phyloP scores from a whole-genome alignment of 1,139 yeast genomes.

The Taphrina flavorubra region DNA sequence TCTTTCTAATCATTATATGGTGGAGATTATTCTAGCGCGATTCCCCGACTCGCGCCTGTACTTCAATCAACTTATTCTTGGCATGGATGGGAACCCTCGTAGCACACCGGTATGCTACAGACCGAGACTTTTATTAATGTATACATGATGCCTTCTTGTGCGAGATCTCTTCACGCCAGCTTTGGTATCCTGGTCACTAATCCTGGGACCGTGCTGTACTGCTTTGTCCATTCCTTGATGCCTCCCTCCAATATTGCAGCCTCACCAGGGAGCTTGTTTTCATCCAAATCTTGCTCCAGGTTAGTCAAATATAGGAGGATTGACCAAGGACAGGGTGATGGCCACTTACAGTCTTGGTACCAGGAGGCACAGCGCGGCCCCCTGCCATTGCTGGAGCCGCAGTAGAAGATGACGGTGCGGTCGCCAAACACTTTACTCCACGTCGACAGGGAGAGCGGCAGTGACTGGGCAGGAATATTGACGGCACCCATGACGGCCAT shows the following conservation, averaged over 20 bases:
- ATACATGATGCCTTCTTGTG: background rate
- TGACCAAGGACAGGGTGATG: background rate
- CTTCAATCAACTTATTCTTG: no score
- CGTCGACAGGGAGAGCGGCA: slow-evolving; percentile 20
- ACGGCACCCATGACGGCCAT: slow-evolving; percentile 18
- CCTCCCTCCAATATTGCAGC: slow-evolving; percentile 36
- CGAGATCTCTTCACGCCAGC: background rate
- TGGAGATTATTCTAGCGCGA: slow-evolving; percentile 49
- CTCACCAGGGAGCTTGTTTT: slow-evolving; percentile 29
- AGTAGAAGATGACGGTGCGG: slow-evolving; percentile 35
- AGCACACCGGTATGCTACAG: no score
- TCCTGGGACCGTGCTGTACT: background rate
- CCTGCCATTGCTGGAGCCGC: slow-evolving; percentile 17
- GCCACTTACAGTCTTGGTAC: slow-evolving; percentile 30
- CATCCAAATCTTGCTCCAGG: slow-evolving; percentile 6
- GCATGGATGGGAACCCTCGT: no score
- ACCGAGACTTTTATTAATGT: background rate
- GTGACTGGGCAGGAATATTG: slow-evolving; percentile 34
- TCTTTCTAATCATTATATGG: slow-evolving; percentile 80
- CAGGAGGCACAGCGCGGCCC: slow-evolving; percentile 37
- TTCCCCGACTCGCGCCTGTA: no score
- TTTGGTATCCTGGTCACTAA: slow-evolving; percentile 9
- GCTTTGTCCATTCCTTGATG: slow-evolving; percentile 28
- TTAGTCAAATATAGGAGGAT: background rate
- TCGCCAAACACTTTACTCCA: slow-evolving; percentile 35